phyloP scores from a whole-genome alignment of 129 eudicot species.

The Deinandra increscens region DNA sequence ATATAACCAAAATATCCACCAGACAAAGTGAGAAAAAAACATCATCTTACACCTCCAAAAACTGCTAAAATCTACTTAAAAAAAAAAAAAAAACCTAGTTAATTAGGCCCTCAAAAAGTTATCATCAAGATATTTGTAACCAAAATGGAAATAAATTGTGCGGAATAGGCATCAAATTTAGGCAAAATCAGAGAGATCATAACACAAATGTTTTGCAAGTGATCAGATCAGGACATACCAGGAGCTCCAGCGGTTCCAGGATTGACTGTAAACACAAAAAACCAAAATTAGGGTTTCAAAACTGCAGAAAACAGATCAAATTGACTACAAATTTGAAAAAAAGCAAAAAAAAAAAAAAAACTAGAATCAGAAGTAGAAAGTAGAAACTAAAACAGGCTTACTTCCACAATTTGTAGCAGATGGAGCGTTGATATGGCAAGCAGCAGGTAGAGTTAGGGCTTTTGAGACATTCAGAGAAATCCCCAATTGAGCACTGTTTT shows the following conservation, averaged over 20 bases:
- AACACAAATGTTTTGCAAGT: no score
- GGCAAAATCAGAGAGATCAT: constrained; percentile 8
- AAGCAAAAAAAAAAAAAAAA: background rate
- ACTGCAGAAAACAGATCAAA: constrained; percentile 3
- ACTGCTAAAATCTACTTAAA: no score
- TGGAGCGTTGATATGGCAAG: constrained; percentile 62
- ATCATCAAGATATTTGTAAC: no score
- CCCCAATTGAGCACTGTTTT: constrained; percentile 66
- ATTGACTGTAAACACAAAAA: constrained; percentile 44
- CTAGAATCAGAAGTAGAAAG: no score
- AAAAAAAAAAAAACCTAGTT: no score
- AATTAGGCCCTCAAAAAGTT: no score
- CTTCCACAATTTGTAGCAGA: constrained; percentile 64
- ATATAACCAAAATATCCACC: background rate
- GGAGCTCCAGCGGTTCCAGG: constrained; percentile 55
- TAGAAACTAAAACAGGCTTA: no score
- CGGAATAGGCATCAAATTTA: no score
- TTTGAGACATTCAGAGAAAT: constrained; percentile 47
- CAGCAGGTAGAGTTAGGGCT: constrained; percentile 55
- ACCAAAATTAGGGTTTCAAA: constrained; percentile 6
- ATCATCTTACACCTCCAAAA: background rate
- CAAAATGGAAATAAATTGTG: no score
- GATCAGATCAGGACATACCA: constrained; percentile 44
- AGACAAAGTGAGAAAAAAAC: background rate
- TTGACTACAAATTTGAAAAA: no score